These are phyloP conservation scores for Coemansia sp. DNA, from an alignment of 192 early-diverging fungal species.

Conservation along the genomic window DNA sequence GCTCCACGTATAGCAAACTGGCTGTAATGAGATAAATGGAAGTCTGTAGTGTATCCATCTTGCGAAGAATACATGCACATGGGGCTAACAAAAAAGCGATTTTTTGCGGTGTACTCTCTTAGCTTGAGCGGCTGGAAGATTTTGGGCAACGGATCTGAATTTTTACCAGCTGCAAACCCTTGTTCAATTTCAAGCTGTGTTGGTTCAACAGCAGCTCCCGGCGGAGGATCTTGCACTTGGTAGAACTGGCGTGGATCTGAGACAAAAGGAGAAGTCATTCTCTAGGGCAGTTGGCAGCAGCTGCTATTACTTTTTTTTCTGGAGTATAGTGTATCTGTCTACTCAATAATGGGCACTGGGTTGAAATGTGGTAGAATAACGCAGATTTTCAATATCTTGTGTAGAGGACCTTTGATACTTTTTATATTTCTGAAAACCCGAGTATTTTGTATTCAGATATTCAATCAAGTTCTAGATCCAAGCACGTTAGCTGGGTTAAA, in stretches of 20 bases:
- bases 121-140: constrained; percentile 72
- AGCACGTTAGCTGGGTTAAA: background rate
- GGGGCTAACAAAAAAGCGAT: constrained; percentile 76
- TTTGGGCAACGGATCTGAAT: constrained; percentile 30
- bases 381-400: background rate
- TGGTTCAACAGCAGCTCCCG: constrained; percentile 41
- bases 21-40: constrained; percentile 63
- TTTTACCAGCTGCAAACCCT: constrained; percentile 24
- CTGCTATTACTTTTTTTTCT: no score
- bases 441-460: background rate
- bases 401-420: background rate
- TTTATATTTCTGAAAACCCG: background rate
- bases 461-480: background rate
- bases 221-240: constrained; percentile 17
- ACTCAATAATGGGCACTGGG: no score
- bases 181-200: constrained; percentile 30
- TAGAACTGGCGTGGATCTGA: constrained; percentile 20
- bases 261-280: constrained; percentile 5
- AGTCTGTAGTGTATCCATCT: constrained; percentile 68
- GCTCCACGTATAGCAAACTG: constrained; percentile 76
- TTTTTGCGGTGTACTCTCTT: constrained; percentile 67
- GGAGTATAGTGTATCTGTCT: no score
- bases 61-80: constrained; percentile 80
- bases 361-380: no score
- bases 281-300: background rate